Evolutionary conservation across 306 rosid species (phyloP).

Genomic region (Gillenia trifoliata): DNA sequence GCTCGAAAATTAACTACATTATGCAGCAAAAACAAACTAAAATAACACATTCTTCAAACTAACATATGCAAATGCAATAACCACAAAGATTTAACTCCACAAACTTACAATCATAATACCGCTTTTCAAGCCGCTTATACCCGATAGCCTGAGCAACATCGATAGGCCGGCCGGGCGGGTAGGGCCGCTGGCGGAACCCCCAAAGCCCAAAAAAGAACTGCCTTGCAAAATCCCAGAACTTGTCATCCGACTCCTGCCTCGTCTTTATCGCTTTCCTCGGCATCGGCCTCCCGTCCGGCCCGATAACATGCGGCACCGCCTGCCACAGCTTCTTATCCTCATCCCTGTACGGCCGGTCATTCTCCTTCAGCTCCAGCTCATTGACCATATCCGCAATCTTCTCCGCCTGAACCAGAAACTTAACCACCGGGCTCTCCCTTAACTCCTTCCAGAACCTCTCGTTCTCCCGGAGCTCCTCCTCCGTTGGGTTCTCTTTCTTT

Average conservation of each 20-base stretch:
- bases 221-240: conserved; percentile 85
- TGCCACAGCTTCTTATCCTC: conserved; percentile 74
- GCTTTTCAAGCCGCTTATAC: conserved; percentile 71
- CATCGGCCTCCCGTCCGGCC: conserved; percentile 86
- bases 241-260: conserved; percentile 34
- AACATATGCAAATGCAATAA: background rate
- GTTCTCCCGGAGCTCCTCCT: conserved; percentile 51
- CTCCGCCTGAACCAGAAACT: conserved; percentile 60
- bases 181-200: conserved; percentile 83
- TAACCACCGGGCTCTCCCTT: conserved; percentile 45
- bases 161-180: conserved; percentile 76
- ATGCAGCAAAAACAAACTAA: background rate
- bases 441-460: conserved; percentile 45
- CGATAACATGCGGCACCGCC: conserved; percentile 54
- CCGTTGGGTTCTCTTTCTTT: conserved; percentile 56
- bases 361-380: conserved; percentile 57
- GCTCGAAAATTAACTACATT: background rate
- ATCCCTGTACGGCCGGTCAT: conserved; percentile 46
- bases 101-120: conserved; percentile 87
- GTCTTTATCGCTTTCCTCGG: conserved; percentile 67
- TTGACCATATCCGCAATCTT: conserved; percentile 45
- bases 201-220: conserved; percentile 84
- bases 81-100: background rate
- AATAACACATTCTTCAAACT: conserved; percentile 3
- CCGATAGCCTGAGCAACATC: conserved; percentile 93